Evolutionary conservation across 306 rosid species (phyloP).

Genomic region (Citrullus colocynthis): DNA sequence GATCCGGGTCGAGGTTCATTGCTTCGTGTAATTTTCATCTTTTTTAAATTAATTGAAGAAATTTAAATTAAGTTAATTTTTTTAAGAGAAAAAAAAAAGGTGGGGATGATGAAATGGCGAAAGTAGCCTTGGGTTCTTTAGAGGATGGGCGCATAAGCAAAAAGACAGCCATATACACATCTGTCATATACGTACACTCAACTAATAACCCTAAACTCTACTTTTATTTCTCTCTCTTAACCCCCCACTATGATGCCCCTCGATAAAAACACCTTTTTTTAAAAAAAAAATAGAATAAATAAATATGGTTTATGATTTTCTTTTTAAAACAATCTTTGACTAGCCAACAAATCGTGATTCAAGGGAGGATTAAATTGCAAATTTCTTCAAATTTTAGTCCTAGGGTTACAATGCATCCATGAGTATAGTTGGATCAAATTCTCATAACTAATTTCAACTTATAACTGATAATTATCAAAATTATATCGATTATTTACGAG

Average conservation of each 20-base stretch:
- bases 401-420: no score
- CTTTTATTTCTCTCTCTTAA: conserved; percentile 1
- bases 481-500: no score
- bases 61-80: no score
- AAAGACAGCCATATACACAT: background rate
- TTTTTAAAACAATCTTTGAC: no score
- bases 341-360: no score
- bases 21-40: background rate
- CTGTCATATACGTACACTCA: conserved; percentile 8
- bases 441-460: no score
- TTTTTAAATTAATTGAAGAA: background rate
- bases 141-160: background rate
- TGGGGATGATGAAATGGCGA: background rate
- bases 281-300: no score
- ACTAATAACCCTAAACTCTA: background rate
- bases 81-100: no score
- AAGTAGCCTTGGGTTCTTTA: background rate
- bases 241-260: background rate
- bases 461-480: no score
- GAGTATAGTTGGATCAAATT: no score
- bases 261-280: background rate
- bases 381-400: no score
- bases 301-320: background rate
- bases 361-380: no score
- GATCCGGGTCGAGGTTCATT: conserved; percentile 8